Base-by-base conservation (phyloP, 495 filamentous ascomycete genomes). In the Margaritispora aquatica region DNA sequence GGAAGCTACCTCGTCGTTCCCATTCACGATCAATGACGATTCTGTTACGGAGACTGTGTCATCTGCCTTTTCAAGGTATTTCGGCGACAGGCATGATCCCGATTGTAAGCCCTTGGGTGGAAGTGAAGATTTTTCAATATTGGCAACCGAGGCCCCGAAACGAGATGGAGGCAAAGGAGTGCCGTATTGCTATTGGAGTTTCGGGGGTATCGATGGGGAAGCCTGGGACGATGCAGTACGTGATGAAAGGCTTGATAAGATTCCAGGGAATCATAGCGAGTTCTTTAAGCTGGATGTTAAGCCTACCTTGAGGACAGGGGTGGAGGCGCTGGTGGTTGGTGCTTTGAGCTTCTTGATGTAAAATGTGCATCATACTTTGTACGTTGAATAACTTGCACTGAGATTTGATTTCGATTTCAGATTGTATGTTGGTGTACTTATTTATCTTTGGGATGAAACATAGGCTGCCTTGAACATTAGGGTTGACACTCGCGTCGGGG, bases 281-380 rank as follows among this genome's bases (percentile, higher is more conserved):
- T 78, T 75, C 59, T 88, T 86, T 71, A 78, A 78, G 44, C 85
- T 84, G 20, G 80, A 74, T 0, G 74, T 88, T 19, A 69, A 84
- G 64, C 81, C 83, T 9, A 87, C 83, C n/a, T 64, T 88, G 61
- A 65, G 52, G 48, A 76, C 74, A 0, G 85, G 73, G 2, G 66
- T 80, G 21, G 81, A 86, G 72, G 84, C 76, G 7, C 72, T 84
- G 65, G 75, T 75, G 27, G 68, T 78, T 23, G 80, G 71, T 1
- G 82, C 81, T 9, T 67, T 86, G 72, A 81, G 67, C 1, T 77
- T 73, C 60, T 59, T 79, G 58, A n/a, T 50, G 29, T 15, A 59
- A 31, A 58, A 20, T 8, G 38, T n/a, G 7, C 10, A 44, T 3
- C 10, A 44, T 44, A 44, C 11, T 44, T 7, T 8, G 38, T 34